These are phyloP conservation scores for sorghum (Sorghum bicolor) DNA, from an alignment of 176 grass and related monocot species.

Conservation along the genomic window DNA sequence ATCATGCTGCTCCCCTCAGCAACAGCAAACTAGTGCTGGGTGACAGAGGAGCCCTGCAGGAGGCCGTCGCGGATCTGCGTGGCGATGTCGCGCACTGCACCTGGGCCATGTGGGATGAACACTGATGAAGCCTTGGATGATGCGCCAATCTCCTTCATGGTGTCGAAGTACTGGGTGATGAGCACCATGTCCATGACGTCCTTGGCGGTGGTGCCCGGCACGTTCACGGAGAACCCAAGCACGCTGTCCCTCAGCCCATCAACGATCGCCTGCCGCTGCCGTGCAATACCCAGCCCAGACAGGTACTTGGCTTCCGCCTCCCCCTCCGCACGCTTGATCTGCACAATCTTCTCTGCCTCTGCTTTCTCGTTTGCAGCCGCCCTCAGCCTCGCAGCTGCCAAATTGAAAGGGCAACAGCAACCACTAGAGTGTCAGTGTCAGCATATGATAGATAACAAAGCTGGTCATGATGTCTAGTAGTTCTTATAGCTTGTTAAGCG, in stretches of 20 bases:
- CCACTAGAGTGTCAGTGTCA: not conserved
- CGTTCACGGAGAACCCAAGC: constrained; percentile 66
- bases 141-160: constrained; percentile 87
- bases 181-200: constrained; percentile 97
- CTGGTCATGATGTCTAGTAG: not conserved
- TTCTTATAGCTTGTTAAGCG: not conserved
- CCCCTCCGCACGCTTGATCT: constrained; percentile 79
- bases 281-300: constrained; percentile 66
- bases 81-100: constrained; percentile 65
- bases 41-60: constrained; percentile 40
- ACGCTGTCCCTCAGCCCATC: constrained; percentile 82
- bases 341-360: constrained; percentile 89
- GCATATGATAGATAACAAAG: not conserved
- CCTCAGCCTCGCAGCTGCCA: constrained; percentile 71
- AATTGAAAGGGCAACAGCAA: not conserved
- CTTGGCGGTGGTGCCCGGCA: constrained; percentile 77
- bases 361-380: constrained; percentile 78
- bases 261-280: constrained; percentile 79
- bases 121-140: constrained; percentile 63
- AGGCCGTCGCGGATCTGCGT: constrained; percentile 76
- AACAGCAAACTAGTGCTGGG: not conserved
- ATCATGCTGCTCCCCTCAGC: not conserved
- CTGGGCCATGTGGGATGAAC: constrained; percentile 79
- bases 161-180: constrained; percentile 83
- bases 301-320: constrained; percentile 86